These are phyloP conservation scores for Clonostachys sp. DNA, from an alignment of 2,329 filamentous ascomycete species.

Conservation along the genomic window DNA sequence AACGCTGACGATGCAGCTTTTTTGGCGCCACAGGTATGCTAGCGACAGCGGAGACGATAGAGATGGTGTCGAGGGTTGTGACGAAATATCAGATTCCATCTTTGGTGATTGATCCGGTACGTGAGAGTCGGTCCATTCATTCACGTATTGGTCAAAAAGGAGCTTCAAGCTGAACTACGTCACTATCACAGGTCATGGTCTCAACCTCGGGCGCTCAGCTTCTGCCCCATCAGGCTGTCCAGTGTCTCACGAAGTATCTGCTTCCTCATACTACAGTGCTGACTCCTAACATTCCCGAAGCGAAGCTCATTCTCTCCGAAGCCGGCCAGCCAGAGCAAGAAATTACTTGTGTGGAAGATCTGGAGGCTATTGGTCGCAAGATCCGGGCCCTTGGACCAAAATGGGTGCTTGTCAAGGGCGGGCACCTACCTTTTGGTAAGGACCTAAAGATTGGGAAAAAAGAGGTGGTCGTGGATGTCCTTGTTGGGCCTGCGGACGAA, in stretches of 20 bases:
- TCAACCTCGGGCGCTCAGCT: slow-evolving; percentile 73
- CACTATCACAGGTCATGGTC: slow-evolving; percentile 74
- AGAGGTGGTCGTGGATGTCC: slow-evolving; percentile 68
- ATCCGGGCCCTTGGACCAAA: slow-evolving; percentile 67
- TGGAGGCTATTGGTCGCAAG: slow-evolving; percentile 63
- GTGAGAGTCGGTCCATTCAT: slow-evolving; percentile 1
- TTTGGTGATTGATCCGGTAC: slow-evolving; percentile 32
- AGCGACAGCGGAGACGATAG: slow-evolving; percentile 27
- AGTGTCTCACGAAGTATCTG: slow-evolving; percentile 52
- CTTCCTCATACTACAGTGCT: slow-evolving; percentile 64
- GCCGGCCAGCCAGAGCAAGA: slow-evolving; percentile 23
- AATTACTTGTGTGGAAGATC: slow-evolving; percentile 55
- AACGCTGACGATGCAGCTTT: not conserved
- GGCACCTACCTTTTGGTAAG: slow-evolving; percentile 74
- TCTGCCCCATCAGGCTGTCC: slow-evolving; percentile 60
- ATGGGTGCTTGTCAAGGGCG: slow-evolving; percentile 86
- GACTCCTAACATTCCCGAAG: slow-evolving; percentile 77
- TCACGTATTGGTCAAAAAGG: not conserved
- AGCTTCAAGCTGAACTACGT: not conserved
- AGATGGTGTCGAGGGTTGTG: slow-evolving; percentile 23
- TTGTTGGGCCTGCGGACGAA: slow-evolving; percentile 55
- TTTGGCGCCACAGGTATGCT: slow-evolving; percentile 27
- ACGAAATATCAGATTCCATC: slow-evolving; percentile 18
- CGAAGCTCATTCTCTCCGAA: slow-evolving; percentile 56
- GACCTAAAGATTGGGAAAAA: slow-evolving; percentile 54